Evolutionary conservation across 306 rosid genomes (phyloP).

Genomic region (Carpinus fangiana): DNA sequence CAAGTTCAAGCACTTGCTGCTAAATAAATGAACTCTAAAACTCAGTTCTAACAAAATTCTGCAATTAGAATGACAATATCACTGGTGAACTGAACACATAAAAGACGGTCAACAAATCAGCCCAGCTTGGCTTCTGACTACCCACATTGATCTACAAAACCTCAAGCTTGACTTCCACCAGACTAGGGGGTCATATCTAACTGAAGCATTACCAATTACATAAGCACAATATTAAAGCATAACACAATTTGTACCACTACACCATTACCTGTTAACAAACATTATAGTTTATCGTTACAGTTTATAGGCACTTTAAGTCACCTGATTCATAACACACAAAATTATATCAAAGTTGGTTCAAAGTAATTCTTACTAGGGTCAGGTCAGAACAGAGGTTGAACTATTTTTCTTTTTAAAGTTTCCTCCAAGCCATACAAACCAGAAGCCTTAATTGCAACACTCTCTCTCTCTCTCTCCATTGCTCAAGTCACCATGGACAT

Average conservation of each 20-base stretch:
- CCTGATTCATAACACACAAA: neutral
- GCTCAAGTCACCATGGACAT: neutral
- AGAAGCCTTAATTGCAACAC: neutral
- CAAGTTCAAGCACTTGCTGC: slow-evolving; percentile 23
- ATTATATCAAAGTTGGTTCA: neutral
- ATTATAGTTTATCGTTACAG: neutral
- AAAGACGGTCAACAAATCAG: neutral
- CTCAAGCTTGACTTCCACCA: neutral
- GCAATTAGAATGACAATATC: slow-evolving; percentile 7
- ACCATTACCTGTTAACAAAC: neutral
- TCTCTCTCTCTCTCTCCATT: neutral
- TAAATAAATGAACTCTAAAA: slow-evolving; percentile 18
- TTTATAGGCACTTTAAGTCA: neutral
- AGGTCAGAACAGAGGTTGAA: neutral
- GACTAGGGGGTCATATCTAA: neutral
- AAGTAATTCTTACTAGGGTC: neutral
- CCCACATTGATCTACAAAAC: neutral
- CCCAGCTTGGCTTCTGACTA: neutral
- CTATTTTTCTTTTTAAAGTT: neutral
- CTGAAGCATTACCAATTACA: neutral
- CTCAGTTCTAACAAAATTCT: slow-evolving; percentile 7
- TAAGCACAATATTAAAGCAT: neutral
- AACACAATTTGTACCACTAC: neutral
- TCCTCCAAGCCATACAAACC: neutral
- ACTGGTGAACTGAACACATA: slow-evolving; percentile 20